Base-by-base conservation (phyloP, 805 yeast species). In the Crinitomyces ghanaensis region DNA sequence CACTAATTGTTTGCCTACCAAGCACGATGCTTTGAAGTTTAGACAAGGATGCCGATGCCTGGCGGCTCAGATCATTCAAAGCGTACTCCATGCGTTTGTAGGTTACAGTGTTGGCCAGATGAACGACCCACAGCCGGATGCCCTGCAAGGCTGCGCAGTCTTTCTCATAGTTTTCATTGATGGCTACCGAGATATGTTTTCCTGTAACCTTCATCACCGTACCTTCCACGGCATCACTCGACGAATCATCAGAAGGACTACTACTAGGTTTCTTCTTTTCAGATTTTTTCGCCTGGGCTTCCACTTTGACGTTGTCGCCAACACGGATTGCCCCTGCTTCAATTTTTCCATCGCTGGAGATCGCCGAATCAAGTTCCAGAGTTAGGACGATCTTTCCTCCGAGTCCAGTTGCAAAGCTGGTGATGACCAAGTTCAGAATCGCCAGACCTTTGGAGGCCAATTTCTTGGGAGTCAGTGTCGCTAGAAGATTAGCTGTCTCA, bases 401-500 rank as follows among this genome's bases (percentile, higher is more conserved):
- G 6, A 83, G 57, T 0, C 94, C 93, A 0, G 86, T 78, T 35
- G 78, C 62, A 2, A 80, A 56, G 35, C 73, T 72, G n/a, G 66
- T 65, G 9, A 78, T 58, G 0, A 59, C 51, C 30, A 88, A 59
- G 52, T 85, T 81, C 30, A 74, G 53, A 4, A 83, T 61, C 0
- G 96, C 96, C 17, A 81, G 59, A 0, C 95, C 96, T 33, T 70
- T 64, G 7, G 62, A 56, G 0, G 78, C 78, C n/a, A 88, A 62
- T 35, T 66, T 65, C 49, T 77, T 77, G 1, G 85, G 73, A 1
- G 88, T 59, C 8, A 69, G 53, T 0, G 68, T 43, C 2, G 64
- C 44, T 12, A 77, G 47, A 4, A 75, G 48, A 7, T 49, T 46
- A 3, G 63, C 47, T 1, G 70, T 66, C 24, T 64, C 64, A 28